These are phyloP conservation scores for Podila clonocystis DNA, from an alignment of 192 early-diverging fungal genomes.

Conservation along the genomic window DNA sequence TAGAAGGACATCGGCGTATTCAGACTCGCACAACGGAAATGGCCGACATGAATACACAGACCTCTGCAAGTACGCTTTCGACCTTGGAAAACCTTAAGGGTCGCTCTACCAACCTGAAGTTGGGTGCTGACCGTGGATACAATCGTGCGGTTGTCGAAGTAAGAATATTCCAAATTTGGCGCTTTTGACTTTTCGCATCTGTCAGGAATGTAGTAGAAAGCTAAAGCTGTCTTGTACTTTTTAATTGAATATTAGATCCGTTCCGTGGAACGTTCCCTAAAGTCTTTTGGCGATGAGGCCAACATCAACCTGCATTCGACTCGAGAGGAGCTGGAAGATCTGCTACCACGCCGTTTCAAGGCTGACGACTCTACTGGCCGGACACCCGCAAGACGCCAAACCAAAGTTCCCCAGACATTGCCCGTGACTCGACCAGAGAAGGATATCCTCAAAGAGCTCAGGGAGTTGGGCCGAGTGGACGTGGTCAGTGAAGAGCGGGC, in stretches of 20 bases:
- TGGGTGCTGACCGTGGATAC: neutral
- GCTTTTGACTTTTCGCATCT: too few species aligned
- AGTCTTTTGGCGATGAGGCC: conserved; percentile 11
- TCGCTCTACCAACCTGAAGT: neutral
- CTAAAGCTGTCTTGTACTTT: neutral
- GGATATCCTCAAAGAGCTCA: conserved; percentile 44
- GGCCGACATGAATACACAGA: conserved; percentile 13
- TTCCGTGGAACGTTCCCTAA: neutral
- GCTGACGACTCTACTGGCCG: conserved; percentile 44
- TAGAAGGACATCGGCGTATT: conserved; percentile 14
- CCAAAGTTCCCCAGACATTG: conserved; percentile 40
- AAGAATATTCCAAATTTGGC: neutral
- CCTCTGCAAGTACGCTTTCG: conserved; percentile 11
- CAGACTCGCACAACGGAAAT: neutral
- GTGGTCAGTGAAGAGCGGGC: conserved; percentile 16
- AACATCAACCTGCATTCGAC: conserved; percentile 16
- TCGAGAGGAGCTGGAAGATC: conserved; percentile 18
- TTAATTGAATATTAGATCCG: conserved; percentile 3
- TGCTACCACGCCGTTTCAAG: conserved; percentile 28
- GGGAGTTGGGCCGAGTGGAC: conserved; percentile 41
- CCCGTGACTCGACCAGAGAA: conserved; percentile 23
- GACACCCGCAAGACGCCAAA: conserved; percentile 33
- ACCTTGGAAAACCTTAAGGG: conserved; percentile 22
- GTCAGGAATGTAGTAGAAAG: neutral
- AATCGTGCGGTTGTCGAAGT: conserved; percentile 4